phyloP scores from a whole-genome alignment of 257 asterid genomes.

The Verbena officinalis region DNA sequence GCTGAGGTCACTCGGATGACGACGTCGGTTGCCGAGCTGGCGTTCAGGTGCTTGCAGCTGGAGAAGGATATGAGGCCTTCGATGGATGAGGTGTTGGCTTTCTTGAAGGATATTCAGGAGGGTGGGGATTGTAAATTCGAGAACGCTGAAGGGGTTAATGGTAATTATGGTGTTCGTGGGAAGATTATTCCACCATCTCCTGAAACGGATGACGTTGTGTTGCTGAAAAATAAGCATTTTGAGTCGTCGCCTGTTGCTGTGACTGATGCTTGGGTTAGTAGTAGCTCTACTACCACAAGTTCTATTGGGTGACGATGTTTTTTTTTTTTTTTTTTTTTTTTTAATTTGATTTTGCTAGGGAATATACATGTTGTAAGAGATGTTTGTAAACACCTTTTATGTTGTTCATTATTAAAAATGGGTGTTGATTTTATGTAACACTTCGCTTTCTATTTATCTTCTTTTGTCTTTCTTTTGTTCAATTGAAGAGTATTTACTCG shows the following conservation, averaged over 20 bases:
- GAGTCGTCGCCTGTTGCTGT: constrained; percentile 47
- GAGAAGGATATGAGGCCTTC: constrained; percentile 75
- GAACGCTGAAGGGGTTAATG: constrained; percentile 13
- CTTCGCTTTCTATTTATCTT: not conserved
- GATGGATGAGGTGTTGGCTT: constrained; percentile 64
- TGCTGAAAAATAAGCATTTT: constrained; percentile 42
- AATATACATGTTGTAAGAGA: not conserved
- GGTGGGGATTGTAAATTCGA: constrained; percentile 28
- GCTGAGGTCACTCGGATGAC: constrained; percentile 62
- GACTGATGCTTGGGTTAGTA: constrained; percentile 47
- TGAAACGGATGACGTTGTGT: constrained; percentile 38
- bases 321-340: not conserved
- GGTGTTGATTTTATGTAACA: not conserved
- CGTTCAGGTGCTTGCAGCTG: constrained; percentile 68
- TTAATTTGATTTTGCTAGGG: not conserved
- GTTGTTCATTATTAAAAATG: not conserved
- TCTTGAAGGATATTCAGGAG: constrained; percentile 43
- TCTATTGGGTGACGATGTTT: constrained; percentile 32
- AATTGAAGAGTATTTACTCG: not conserved
- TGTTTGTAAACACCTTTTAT: constrained; percentile 13
- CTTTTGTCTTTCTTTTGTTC: constrained; percentile 16
- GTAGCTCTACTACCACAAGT: constrained; percentile 42
- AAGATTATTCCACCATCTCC: constrained; percentile 34
- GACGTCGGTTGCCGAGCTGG: constrained; percentile 72
- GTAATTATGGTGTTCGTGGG: not conserved